These are phyloP conservation scores for Amphicarpaea edgeworthii DNA, from an alignment of 306 rosid species.

Conservation along the genomic window DNA sequence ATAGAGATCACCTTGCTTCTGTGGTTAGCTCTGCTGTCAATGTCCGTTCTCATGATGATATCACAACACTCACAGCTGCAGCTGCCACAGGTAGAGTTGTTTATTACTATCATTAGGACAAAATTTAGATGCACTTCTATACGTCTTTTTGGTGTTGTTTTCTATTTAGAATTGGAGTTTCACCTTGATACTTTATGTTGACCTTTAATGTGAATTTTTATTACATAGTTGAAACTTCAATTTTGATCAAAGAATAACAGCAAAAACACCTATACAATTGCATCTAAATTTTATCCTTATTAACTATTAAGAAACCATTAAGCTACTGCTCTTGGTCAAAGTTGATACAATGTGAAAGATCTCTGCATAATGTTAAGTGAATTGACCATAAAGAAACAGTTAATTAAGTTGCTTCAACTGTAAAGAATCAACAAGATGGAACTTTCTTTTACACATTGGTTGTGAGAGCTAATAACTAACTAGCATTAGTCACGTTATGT, in stretches of 20 bases:
- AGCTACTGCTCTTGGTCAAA: too few species aligned
- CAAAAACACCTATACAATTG: background rate
- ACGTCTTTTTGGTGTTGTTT: background rate
- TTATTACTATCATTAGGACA: background rate
- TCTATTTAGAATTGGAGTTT: background rate
- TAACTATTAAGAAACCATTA: background rate
- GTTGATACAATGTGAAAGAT: too few species aligned
- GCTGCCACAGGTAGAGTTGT: slow-evolving; percentile 84
- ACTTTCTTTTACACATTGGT: slow-evolving; percentile 2
- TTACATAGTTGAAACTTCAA: background rate
- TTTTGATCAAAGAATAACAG: background rate
- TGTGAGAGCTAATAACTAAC: background rate
- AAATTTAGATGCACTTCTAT: background rate
- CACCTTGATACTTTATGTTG: background rate
- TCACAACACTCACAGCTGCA: slow-evolving; percentile 95
- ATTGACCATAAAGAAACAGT: background rate
- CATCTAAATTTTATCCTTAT: background rate
- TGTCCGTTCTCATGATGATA: slow-evolving; percentile 84
- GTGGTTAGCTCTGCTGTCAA: slow-evolving; percentile 94
- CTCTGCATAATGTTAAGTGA: too few species aligned
- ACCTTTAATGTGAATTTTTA: too few species aligned
- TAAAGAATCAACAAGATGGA: slow-evolving; percentile 19
- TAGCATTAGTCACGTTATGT: slow-evolving; percentile 16
- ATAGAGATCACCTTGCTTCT: slow-evolving; percentile 86
- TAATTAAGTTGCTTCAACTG: background rate